Conservation (phyloP, 768 basidiomycete genomes). For the Podaxis rugospora region DNA sequence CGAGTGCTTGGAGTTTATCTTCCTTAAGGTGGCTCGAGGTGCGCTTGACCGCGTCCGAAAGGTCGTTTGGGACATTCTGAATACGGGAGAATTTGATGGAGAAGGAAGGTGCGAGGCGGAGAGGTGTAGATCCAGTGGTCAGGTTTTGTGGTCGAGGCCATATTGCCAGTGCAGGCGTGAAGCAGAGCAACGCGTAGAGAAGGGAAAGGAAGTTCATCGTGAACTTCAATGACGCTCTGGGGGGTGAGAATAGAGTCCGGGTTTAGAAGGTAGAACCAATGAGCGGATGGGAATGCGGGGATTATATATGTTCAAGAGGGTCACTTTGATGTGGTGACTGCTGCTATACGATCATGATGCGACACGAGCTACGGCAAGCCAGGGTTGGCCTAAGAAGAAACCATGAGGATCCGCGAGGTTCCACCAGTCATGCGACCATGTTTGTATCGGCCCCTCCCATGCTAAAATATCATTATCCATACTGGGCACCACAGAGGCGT, state of each 20-base stretch:
- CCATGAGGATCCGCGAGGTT: not conserved
- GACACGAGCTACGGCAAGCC: not conserved
- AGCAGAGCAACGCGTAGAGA: slow-evolving; percentile 18
- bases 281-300: not conserved
- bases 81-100: slow-evolving; percentile 40
- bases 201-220: slow-evolving; percentile 7
- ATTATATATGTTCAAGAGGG: not conserved
- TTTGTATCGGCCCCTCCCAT: not conserved
- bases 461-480: slow-evolving; percentile 1
- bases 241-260: not conserved
- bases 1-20: slow-evolving; percentile 58
- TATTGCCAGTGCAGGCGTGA: slow-evolving; percentile 23
- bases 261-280: not conserved
- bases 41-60: slow-evolving; percentile 48
- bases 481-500: not conserved
- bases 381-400: not conserved
- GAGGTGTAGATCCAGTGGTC: slow-evolving; percentile 33
- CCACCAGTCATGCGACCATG: not conserved
- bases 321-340: not conserved
- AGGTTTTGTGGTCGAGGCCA: slow-evolving; percentile 41
- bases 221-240: not conserved
- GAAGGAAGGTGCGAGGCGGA: slow-evolving; percentile 31
- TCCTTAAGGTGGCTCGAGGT: slow-evolving; percentile 37
- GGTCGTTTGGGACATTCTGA: slow-evolving; percentile 45
- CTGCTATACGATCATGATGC: not conserved